A percentile compares a stretch with the other conserved stretches of the same genome.
Conservation (phyloP, 208 protist genomes). For the Crithidia brevicula region DNA sequence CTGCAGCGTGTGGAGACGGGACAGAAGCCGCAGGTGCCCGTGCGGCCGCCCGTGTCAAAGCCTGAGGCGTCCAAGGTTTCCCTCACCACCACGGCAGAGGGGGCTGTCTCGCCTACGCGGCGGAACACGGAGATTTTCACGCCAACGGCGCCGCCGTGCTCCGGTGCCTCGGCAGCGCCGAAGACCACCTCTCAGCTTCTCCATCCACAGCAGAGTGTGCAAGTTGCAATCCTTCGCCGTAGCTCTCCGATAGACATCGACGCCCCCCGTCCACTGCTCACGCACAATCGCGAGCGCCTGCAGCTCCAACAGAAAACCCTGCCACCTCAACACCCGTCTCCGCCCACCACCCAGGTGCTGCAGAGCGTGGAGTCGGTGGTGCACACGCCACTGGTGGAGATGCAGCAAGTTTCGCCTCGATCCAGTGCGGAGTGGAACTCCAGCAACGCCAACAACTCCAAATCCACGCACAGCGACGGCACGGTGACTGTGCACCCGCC, state of each 20-base stretch:
- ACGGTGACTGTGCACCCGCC: neutral
- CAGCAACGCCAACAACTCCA: constrained; percentile 10
- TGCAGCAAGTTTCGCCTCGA: neutral
- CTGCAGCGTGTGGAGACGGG: constrained; percentile 29
- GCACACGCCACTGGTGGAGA: constrained; percentile 13
- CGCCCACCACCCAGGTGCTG: neutral
- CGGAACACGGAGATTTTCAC: constrained; percentile 1
- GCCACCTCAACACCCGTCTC: neutral
- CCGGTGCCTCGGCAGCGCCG: neutral
- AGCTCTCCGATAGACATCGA: constrained; percentile 6
- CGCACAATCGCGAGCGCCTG: neutral
- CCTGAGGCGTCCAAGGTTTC: neutral
- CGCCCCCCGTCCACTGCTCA: neutral
- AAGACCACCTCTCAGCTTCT: neutral
- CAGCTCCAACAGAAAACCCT: neutral
- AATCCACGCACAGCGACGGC: constrained; percentile 6
- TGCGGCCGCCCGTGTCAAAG: constrained; percentile 4
- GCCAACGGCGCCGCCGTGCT: neutral
- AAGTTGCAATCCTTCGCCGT: neutral
- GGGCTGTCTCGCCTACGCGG: neutral
- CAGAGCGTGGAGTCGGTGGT: constrained; percentile 7
- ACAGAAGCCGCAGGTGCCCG: neutral
- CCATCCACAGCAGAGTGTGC: neutral
- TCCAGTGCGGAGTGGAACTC: constrained; percentile 15
- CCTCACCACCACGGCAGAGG: too few species aligned